Conservation (phyloP, 2,329 filamentous ascomycete genomes). For the Apiospora sp. region DNA sequence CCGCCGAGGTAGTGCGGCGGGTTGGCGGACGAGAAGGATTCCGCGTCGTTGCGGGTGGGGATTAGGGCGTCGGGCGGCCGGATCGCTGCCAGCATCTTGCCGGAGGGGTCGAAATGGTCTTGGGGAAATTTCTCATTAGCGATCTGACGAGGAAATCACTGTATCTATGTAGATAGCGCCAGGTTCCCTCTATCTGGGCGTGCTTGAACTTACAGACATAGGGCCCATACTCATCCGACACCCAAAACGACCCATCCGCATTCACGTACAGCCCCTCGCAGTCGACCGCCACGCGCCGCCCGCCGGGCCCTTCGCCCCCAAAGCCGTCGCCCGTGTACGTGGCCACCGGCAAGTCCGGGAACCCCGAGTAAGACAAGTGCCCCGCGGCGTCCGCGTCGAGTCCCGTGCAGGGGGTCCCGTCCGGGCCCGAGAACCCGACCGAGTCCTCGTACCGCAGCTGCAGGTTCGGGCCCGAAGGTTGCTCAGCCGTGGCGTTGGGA, state of each 20-base stretch:
- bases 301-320: conserved; percentile 66
- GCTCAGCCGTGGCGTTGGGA: conserved; percentile 56
- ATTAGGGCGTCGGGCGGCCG: conserved; percentile 70
- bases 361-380: conserved; percentile 61
- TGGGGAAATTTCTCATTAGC: too few relatives aligned
- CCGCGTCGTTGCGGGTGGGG: conserved; percentile 66
- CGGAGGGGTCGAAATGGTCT: conserved; percentile 58
- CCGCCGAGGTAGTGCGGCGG: conserved; percentile 65
- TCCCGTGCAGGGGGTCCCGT: conserved; percentile 68
- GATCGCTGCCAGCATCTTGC: conserved; percentile 69
- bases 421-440: conserved; percentile 69
- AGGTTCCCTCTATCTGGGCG: too few relatives aligned
- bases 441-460: conserved; percentile 69
- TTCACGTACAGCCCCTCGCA: conserved; percentile 71
- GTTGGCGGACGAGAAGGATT: conserved; percentile 70
- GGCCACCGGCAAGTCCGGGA: conserved; percentile 68
- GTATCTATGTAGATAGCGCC: too few relatives aligned
- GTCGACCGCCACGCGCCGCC: conserved; percentile 67
- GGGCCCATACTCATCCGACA: conserved; percentile 75
- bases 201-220: conserved; percentile 65
- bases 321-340: conserved; percentile 74
- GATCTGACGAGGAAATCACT: too few relatives aligned
- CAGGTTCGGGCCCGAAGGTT: conserved; percentile 67
- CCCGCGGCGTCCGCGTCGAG: conserved; percentile 67
- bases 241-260: conserved; percentile 69